Evolutionary conservation across 805 yeast species (phyloP), one percentile per base, ranked within the genome.

Genomic region (Groenewaldozyma salmanticensis): DNA sequence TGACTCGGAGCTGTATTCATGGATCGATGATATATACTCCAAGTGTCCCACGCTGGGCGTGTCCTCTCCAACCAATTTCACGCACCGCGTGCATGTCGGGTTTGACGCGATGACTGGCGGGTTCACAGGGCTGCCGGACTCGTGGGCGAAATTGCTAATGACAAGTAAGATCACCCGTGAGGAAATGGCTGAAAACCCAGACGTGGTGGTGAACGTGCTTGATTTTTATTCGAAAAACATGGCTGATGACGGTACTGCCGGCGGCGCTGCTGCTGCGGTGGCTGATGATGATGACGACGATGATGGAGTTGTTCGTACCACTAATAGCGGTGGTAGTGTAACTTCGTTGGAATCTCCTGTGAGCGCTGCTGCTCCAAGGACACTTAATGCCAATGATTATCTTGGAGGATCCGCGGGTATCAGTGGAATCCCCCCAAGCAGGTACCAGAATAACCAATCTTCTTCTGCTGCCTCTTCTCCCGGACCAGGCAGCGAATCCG

Each of bases 51-150:
- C 59, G 20, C 55, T 61, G 17, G 68, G 67, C 31, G 96, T 92
- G 7, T 87, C 96, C 2, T 79, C 79, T 31, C 99, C 99, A 5
- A 84, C 90, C 15, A 88, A 90, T 60, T 90, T 90, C 60, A 86
- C 95, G 7, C 98, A 94, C 59, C 83, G 80, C 55, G 96, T 88
- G 22, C 97, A 92, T 55, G 97, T 92, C 6, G 96, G 95, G 19
- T 79, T 84, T 38, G 96, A 90, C 59, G 71, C 78, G 3, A 75
- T 73, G 47, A 74, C 86, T 17, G 96, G 96, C 9, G 81, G 83
- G 34, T 90, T 81, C 58, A 85, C 92, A 1, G 97, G 96, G 2
- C 66, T 92, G 33, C 98, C 98, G 0, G 79, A 75, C 21, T 94
- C 86, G 54, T 92, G 98, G 98, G 86, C 86, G 47, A 73, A 75